Evolutionary conservation across 805 yeast genomes (phyloP), one percentile per base, ranked within the genome.

Genomic region (Yarrowia divulgata): DNA sequence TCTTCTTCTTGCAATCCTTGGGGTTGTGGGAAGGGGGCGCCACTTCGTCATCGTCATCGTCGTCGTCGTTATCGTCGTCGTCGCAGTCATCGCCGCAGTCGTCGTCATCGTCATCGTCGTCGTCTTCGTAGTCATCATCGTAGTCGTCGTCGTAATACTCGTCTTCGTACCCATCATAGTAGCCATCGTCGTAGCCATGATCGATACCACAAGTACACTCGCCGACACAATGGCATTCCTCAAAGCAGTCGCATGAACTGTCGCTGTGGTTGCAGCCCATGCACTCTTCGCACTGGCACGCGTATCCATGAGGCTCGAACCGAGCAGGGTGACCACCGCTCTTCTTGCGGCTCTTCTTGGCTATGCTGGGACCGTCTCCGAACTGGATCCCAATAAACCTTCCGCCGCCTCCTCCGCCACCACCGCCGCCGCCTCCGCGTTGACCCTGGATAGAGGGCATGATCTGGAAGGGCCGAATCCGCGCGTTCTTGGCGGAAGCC

Each of bases 261-360:
- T 57, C 63, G 2, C 10, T 57, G 23, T 57, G 63, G 16, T 57
- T 57, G 48, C 63, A 57, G 48, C 48, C 63, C 48, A 42, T 57
- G 48, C 63, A 57, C 48, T 57, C 48, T 14, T 57, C 63, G 63
- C 63, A 57, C 48, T 57, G 63, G 48, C 63, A 57, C 16, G 48
- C 63, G 23, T 57, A 57, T 9, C 63, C 63, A n/a, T 57, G 63
- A n/a, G 63, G 63, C 23, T 57, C 63, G 37, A 16, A 42, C 39
- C 58, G 32, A 13, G 58, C 45, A n/a, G 60, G 45, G 18, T 35
- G 43, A 18, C 46, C 60, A 7, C 43, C 46, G 19, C 45, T 19
- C 63, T 57, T 57, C 48, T 40, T 40, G 3, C 48, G 48, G 48
- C 10, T 16, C 39, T 57, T 57, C 45, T 54, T 54, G 60, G 45